Percentiles rank a stretch among this genome's conserved stretches.
phyloP scores from a whole-genome alignment of 2,329 filamentous ascomycete genomes.

The Chaetoscypha palmicola region DNA sequence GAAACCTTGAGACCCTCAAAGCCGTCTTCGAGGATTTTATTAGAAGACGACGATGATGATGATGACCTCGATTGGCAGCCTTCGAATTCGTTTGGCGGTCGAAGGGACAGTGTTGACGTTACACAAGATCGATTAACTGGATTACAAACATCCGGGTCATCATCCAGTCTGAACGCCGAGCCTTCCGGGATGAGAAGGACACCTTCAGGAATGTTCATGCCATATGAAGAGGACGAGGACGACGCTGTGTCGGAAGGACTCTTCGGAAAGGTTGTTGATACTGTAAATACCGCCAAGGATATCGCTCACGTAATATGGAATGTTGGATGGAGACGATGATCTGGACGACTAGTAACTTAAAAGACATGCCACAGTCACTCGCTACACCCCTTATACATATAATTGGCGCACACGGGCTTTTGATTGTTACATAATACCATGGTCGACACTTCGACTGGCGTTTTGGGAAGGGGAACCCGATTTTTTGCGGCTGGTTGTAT shows the following conservation, averaged over 20 bases:
- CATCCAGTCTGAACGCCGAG: conserved; percentile 39
- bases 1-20: conserved; percentile 68
- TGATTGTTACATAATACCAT: not conserved
- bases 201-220: conserved; percentile 86
- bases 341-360: too few species aligned
- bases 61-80: conserved; percentile 46
- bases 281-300: conserved; percentile 61
- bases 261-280: conserved; percentile 32
- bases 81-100: conserved; percentile 22
- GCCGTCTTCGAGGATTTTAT: conserved; percentile 51
- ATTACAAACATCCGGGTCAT: conserved; percentile 31
- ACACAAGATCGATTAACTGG: conserved; percentile 25
- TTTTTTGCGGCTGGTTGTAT: not conserved
- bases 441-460: not conserved
- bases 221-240: conserved; percentile 67
- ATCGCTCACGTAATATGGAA: conserved; percentile 69
- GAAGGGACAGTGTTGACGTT: conserved; percentile 26
- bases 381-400: not conserved
- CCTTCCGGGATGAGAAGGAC: conserved; percentile 64
- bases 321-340: conserved; percentile 34
- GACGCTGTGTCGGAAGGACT: conserved; percentile 52
- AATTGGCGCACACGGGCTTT: not conserved
- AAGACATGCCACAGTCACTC: not conserved
- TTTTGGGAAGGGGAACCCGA: not conserved
- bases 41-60: conserved; percentile 46